Evolutionary conservation across 495 filamentous ascomycete genomes (phyloP), one percentile per base, ranked within the genome.

Genomic region (Hypoxylon lienhwacheense): DNA sequence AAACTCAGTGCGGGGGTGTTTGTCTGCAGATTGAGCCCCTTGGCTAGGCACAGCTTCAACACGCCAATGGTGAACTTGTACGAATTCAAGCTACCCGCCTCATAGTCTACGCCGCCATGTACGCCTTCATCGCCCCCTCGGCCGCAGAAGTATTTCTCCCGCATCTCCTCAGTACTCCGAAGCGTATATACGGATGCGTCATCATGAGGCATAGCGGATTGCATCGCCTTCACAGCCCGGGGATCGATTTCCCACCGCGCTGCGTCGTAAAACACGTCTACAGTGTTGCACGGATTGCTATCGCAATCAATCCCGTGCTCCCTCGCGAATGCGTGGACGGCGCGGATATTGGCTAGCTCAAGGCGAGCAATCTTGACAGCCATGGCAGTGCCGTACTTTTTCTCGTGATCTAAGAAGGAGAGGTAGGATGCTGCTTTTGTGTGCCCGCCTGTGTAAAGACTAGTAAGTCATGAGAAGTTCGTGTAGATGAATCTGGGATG

Each of bases 21-120:
- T 3, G 85, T 83, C 54, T 84, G 83, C 8, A 89, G 50, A 44
- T 84, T 81, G 47, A 88, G 55, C 0, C 81, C 84, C 43, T 56
- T 72, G 7, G 54, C 59, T 7, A 86, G 52, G 22, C 78, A 75
- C 20, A 77, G 52, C 40, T 78, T 76, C 41, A 88, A 57, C 7
- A 90, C 64, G 4, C 85, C 82, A 16, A 81, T 67, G 4, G 76
- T 73, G 51, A 91, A 83, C 53, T 77, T 78, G 65, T 88, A 89
- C 4, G 83, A 77, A 59, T 77, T 82, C 29, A 90, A 34, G 40
- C 81, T 86, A 0, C 83, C 85, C 1, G 85, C 84, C 14, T 72
- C 66, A 58, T 86, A 86, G 15, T 68, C 65, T 10, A 87, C 64
- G 0, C 77, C 82, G 2, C 84, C 84, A 10, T 66, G 66, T 6